Conservation (phyloP, 2,329 filamentous ascomycete species). For the Sclerotinia trifoliorum region DNA sequence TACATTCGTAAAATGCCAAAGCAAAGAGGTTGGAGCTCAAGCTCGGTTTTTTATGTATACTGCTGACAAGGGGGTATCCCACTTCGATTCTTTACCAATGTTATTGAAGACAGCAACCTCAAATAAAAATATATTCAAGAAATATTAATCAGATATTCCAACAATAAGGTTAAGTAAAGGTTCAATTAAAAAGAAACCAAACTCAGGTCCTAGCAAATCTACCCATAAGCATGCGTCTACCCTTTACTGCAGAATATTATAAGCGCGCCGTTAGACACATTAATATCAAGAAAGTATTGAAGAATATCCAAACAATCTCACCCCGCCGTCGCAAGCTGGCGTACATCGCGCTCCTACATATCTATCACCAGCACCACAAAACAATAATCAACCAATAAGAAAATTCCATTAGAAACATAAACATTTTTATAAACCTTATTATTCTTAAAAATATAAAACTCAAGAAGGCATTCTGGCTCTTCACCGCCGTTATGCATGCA, state of each 20-base stretch:
- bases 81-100: not conserved
- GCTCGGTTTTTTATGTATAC: not conserved
- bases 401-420: not conserved
- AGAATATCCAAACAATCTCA: not conserved
- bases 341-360: too few relatives aligned
- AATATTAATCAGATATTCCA: not conserved
- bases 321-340: not conserved
- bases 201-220: not conserved
- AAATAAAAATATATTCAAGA: not conserved
- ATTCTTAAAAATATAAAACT: not conserved
- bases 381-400: not conserved
- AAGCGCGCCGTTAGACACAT: too few relatives aligned
- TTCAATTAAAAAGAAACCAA: not conserved
- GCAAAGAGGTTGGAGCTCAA: not conserved
- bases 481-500: constrained; percentile 30
- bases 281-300: too few relatives aligned
- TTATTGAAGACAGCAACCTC: not conserved
- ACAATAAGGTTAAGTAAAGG: not conserved
- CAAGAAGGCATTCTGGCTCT: not conserved
- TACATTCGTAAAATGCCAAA: not conserved
- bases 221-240: not conserved
- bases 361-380: not conserved
- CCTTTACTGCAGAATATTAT: too few relatives aligned
- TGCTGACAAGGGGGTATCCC: not conserved
- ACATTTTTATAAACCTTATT: not conserved